Evolutionary conservation across 2,329 filamentous ascomycete species (phyloP), one percentile per base, ranked within the genome.

Genomic region (Leptographium wingfieldii): DNA sequence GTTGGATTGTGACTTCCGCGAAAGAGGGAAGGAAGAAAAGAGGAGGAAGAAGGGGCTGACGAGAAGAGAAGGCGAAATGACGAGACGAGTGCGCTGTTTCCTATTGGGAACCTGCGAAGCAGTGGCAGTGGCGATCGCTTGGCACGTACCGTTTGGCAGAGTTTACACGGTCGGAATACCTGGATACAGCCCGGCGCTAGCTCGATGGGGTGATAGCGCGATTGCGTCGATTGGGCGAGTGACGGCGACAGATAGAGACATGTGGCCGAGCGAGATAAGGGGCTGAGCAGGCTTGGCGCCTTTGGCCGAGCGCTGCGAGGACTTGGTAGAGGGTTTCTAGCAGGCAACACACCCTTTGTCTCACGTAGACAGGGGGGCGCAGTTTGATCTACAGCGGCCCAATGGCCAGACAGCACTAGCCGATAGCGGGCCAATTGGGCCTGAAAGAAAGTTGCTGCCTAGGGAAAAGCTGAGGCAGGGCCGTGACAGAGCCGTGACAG

Each of bases 211-310:
- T 56, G 61, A 61, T 61, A 61, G 38, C 29, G 40, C 53, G 57
- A 61, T 59, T 51, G 58, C 54, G 63, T 53, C n/a, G 61, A 60
- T 57, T 56, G 51, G 56, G 27, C 63, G 53, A 64, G 55, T 64
- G 48, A 63, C 33, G 57, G 49, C 57, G 56, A 53, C 19, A 27
- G 1, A 31, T 46, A 16, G 6, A 33, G 55, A 43, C 63, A 64
- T 62, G 62, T 63, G 63, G 58, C 48, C 12, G 27, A 14, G 49
- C 16, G 14, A 46, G 58, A 63, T 63, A 63, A 58, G 54, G 55
- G 35, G 43, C 43, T n/a, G 40, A 43, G 40, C 16, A 43, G 40
- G 16, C 19, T 46, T 46, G 43, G 43, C 19, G 19, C 6, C 49
- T 52, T 7, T 52, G 49, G 49, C 29, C 49, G 49, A 19, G 25